Evolutionary conservation across 2,329 filamentous ascomycete genomes (phyloP).

Genomic region (Leptosphaerulina australis): DNA sequence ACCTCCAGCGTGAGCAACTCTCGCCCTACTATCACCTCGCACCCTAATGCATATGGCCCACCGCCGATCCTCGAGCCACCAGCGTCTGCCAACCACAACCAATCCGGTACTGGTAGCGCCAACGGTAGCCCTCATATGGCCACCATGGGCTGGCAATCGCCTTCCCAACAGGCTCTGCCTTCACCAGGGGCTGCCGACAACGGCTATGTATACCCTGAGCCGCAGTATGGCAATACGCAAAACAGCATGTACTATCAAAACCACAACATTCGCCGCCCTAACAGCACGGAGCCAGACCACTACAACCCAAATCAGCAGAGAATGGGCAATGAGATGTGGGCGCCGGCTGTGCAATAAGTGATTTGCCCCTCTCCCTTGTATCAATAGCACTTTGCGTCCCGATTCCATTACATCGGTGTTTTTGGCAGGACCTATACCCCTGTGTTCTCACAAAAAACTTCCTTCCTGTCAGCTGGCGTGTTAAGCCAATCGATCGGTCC

Average conservation of each 20-base stretch:
- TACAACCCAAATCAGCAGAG: constrained; percentile 52
- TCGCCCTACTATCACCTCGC: constrained; percentile 75
- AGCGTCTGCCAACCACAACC: constrained; percentile 75
- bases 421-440: constrained; percentile 50
- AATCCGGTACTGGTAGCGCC: constrained; percentile 65
- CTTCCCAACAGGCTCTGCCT: constrained; percentile 73
- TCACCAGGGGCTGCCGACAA: constrained; percentile 71
- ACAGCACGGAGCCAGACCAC: constrained; percentile 70
- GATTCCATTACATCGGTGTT: constrained; percentile 47
- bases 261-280: constrained; percentile 71
- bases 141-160: constrained; percentile 84
- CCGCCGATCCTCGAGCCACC: constrained; percentile 84
- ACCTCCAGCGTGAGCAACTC: constrained; percentile 59
- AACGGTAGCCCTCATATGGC: constrained; percentile 85
- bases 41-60: constrained; percentile 81
- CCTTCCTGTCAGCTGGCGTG: constrained; percentile 36
- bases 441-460: constrained; percentile 48
- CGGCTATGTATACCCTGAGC: constrained; percentile 83
- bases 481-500: constrained; percentile 31
- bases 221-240: constrained; percentile 64
- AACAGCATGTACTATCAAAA: constrained; percentile 74
- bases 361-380: constrained; percentile 34
- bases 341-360: constrained; percentile 50
- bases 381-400: constrained; percentile 38
- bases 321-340: constrained; percentile 50